A percentile compares a stretch with the other conserved stretches of the same genome.
phyloP scores from a whole-genome alignment of 164 flowering plant genomes.

The Kingdonia uniflora region DNA sequence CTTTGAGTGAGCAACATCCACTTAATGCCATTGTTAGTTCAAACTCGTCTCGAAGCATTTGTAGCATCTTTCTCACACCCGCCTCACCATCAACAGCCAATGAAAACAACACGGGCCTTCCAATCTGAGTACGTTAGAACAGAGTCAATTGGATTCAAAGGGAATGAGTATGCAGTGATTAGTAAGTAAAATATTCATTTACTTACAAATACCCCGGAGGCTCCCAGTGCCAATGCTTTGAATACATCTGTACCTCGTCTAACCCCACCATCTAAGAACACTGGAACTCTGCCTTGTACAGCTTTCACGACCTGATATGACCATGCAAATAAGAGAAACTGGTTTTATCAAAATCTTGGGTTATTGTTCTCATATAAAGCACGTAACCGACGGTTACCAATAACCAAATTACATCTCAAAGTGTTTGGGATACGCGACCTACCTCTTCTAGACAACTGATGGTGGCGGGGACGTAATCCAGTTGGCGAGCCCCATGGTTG shows the following conservation, averaged over 20 bases:
- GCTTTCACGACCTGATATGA: slow-evolving; percentile 56
- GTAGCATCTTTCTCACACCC: slow-evolving; percentile 80
- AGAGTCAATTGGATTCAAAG: too few relatives aligned
- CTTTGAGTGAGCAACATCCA: slow-evolving; percentile 78
- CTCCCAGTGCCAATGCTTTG: slow-evolving; percentile 94
- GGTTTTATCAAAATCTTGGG: too few relatives aligned
- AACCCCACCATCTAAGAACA: slow-evolving; percentile 69
- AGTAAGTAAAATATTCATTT: background rate
- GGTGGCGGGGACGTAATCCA: slow-evolving; percentile 86
- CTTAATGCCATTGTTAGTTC: slow-evolving; percentile 92
- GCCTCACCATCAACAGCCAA: slow-evolving; percentile 91
- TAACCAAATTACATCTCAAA: too few relatives aligned
- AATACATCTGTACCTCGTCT: slow-evolving; percentile 97
- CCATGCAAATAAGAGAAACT: too few relatives aligned
- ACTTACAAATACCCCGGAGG: slow-evolving; percentile 87
- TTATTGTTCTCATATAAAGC: too few relatives aligned
- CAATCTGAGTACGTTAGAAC: slow-evolving; percentile 41
- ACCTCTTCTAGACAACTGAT: slow-evolving; percentile 89
- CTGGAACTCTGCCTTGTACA: slow-evolving; percentile 50
- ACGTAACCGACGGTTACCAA: too few relatives aligned
- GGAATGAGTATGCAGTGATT: too few relatives aligned
- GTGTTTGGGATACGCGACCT: background rate
- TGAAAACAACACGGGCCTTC: slow-evolving; percentile 80
- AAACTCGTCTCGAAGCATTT: slow-evolving; percentile 89
- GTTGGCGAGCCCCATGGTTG: slow-evolving; percentile 96